Evolutionary conservation across 495 filamentous ascomycete genomes (phyloP).

Genomic region (Penicillium arizonense): DNA sequence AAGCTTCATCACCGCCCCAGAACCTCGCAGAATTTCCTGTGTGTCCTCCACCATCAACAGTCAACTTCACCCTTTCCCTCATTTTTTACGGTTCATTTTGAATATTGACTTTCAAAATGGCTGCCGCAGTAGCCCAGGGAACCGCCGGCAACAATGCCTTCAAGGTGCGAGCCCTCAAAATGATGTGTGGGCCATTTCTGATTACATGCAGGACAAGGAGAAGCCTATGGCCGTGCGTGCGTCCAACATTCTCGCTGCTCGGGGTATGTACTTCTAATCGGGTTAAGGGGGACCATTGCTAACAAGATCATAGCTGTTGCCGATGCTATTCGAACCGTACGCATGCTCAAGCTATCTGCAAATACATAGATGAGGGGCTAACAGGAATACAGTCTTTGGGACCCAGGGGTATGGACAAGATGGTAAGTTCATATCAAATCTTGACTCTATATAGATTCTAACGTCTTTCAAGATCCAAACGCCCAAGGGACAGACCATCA

Average conservation of each 20-base stretch:
- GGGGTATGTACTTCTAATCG: conserved; percentile 58
- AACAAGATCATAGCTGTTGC: conserved; percentile 68
- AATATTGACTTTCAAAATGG: conserved; percentile 56
- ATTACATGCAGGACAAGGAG: conserved; percentile 80
- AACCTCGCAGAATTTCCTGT: conserved; percentile 50
- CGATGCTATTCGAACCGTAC: conserved; percentile 89
- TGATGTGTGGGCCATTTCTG: conserved; percentile 44
- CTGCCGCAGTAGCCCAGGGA: conserved; percentile 55
- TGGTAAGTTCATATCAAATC: conserved; percentile 48
- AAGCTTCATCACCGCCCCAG: conserved; percentile 57
- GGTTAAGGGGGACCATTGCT: conserved; percentile 2
- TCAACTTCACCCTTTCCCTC: conserved; percentile 21
- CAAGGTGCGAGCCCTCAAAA: conserved; percentile 56
- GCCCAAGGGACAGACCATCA: conserved; percentile 93
- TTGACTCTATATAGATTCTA: conserved; percentile 14
- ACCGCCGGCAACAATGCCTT: conserved; percentile 71
- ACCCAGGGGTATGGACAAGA: conserved; percentile 92
- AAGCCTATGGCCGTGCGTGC: conserved; percentile 96
- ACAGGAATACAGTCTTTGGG: conserved; percentile 59
- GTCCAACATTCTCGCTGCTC: conserved; percentile 93
- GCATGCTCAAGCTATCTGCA: conserved; percentile 19
- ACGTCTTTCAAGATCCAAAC: conserved; percentile 69
- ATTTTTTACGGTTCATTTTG: conserved; percentile 29
- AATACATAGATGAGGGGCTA: conserved; percentile 43
- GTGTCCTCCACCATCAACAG: conserved; percentile 33